phyloP scores from a whole-genome alignment of 768 basidiomycete genomes.

The Calocybe cyanea region DNA sequence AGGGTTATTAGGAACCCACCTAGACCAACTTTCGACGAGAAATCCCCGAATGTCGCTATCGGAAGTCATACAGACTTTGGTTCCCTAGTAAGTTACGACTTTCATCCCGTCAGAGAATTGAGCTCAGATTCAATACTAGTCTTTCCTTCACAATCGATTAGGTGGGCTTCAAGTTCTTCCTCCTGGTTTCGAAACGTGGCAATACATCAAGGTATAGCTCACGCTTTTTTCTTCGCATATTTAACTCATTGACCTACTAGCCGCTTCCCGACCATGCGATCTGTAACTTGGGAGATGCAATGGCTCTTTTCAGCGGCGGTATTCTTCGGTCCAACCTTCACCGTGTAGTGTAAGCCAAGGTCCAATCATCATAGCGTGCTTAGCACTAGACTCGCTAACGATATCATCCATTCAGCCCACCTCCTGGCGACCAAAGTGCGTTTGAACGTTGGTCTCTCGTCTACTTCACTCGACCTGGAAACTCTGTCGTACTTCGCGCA shows the following conservation, averaged over 20 bases:
- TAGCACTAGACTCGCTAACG: not conserved
- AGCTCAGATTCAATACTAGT: too few relatives aligned
- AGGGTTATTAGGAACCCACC: conserved; percentile 51
- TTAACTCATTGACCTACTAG: conserved; percentile 14
- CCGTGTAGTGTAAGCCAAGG: conserved; percentile 14
- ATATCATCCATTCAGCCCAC: conserved; percentile 36
- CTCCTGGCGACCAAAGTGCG: conserved; percentile 52
- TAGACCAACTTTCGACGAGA: conserved; percentile 28
- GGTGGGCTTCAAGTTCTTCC: conserved; percentile 69
- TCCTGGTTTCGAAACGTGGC: conserved; percentile 60
- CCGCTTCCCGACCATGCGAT: conserved; percentile 51
- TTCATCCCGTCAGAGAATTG: too few relatives aligned
- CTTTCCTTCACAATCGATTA: conserved; percentile 65
- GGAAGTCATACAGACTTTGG: conserved; percentile 74
- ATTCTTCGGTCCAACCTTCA: conserved; percentile 20
- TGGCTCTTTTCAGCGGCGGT: conserved; percentile 18
- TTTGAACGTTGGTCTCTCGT: conserved; percentile 64
- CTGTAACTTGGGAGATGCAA: conserved; percentile 43
- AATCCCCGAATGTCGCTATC: conserved; percentile 28
- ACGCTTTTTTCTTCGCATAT: not conserved
- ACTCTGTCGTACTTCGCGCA: conserved; percentile 47
- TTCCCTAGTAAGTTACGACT: conserved; percentile 54
- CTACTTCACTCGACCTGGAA: conserved; percentile 62
- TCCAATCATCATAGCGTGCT: too few relatives aligned
- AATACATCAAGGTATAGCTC: conserved; percentile 51